Base-by-base conservation (phyloP, 805 yeast species). In the Metschnikowia picachoensis region DNA sequence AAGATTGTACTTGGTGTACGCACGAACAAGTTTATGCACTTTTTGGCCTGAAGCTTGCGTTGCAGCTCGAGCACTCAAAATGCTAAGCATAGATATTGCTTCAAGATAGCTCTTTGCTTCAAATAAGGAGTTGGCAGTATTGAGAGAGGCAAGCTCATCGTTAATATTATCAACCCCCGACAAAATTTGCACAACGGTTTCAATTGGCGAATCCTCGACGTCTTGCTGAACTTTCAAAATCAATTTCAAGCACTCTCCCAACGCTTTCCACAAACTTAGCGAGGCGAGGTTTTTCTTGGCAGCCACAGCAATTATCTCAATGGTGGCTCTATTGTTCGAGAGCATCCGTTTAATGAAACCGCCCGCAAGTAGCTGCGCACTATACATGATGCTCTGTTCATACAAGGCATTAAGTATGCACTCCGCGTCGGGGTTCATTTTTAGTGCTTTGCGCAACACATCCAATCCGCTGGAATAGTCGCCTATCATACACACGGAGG, bases 281-380 rank as follows among this genome's bases (percentile, higher is more conserved):
- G 85, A 73, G 3, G 58, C 37, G 2, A 48, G 37, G 47, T 74
- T 67, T 12, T 62, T 55, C 2, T 58, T 49, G 17, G 75, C 65
- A 0, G 81, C 74, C 12, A 53, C 57, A 2, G 56, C 46, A 4
- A 79, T 63, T 14, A 73, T 65, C 1, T 68, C 72, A 4, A 86
- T 63, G 0, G 84, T 78, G 7, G 67, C 64, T 3, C 62, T 43
- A 10, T 80, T 80, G 39, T 68, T 60, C 7, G 72, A 72, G 8
- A 77, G 64, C 0, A 94, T 85, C 51, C 88, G 77, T 2, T 86
- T 85, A 50, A 80, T 77, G 54, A 78, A 85, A 0, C 95, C 95
- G 16, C 78, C 75, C 1, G 55, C 55, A 10, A 83, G 62, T 43
- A 82, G 76, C 41, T 72, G 68, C 8, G 66, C 64, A 0, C 91